Base-by-base conservation (phyloP, 2,329 filamentous ascomycete genomes). In the Peltaster fructicola region DNA sequence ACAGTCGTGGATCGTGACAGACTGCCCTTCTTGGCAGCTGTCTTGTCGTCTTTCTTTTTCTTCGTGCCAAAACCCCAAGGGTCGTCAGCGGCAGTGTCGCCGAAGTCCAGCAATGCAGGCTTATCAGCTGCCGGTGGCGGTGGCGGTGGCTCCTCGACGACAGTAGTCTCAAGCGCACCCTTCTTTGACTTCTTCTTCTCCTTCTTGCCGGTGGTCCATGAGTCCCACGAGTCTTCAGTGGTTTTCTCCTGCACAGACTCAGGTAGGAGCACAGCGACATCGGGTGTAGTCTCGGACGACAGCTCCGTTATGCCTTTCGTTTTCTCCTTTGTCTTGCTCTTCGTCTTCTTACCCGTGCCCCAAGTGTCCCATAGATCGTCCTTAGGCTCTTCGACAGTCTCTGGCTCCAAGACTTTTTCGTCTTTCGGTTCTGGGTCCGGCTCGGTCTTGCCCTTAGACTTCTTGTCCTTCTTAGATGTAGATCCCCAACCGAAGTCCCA, bases 101-200 rank as follows among this genome's bases (percentile, higher is more conserved):
- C 30, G 14, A 38, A 28, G 15, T 40, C 37, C 13, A 40, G 26
- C 7, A 41, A 27, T 8, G 8, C 54, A 27, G 59, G 55, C 31
- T 11, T 20, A 20, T 20, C 19, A 5, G 19, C 27, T 9, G 26
- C 18, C 32, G 63, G 53, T 35, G 60, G 49, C 17, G 56, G 53
- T 30, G 53, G 52, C 21, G 64, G 48, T 29, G 65, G 58, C 13
- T 31, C 28, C 5, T 31, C 29, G 6, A 35, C 25, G 16, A 61
- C 44, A 5, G 57, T 17, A 17, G 20, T 20, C 15, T 30, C 30
- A 14, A 20, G n/a, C 11, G 28, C 17, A 8, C 28, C 30, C 20
- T 34, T 35, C 38, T 65, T 67, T 39, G 59, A 64, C 43, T 68
- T 68, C 40, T 63, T 62, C 48, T 66, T 67, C 22, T 53, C 42